Percentiles rank a stretch among this genome's conserved stretches.
phyloP scores from a whole-genome alignment of 306 rosid genomes.

The Prunus persica region Prunus_persica_NCBIv2 NC_034014.1:4714501-4715000 shows the following conservation, averaged over 20 bases:
- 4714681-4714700: not conserved
- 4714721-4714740: constrained; percentile 11
- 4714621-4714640: constrained; percentile 7
- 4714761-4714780: constrained; percentile 12
- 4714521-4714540: not conserved
- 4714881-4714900: constrained; percentile 25
- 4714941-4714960: constrained; percentile 42
- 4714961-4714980: constrained; percentile 8
- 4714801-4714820: constrained; percentile 17
- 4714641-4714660: not conserved
- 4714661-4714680: constrained; percentile 2
- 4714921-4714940: constrained; percentile 13
- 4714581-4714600: not conserved
- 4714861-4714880: constrained; percentile 29
- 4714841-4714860: not conserved
- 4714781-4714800: constrained; percentile 13
- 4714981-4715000: not conserved
- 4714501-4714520: constrained; percentile 40
- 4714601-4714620: constrained; percentile 15
- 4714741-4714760: constrained; percentile 18
- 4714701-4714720: too few relatives aligned
- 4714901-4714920: constrained; percentile 7
- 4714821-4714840: not conserved
- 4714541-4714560: not conserved
- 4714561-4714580: too few relatives aligned